Percentiles rank a stretch among this genome's conserved stretches.
Evolutionary conservation across 108 stramenopile species (phyloP).

Genomic region (Parietichytrium sp.): DNA sequence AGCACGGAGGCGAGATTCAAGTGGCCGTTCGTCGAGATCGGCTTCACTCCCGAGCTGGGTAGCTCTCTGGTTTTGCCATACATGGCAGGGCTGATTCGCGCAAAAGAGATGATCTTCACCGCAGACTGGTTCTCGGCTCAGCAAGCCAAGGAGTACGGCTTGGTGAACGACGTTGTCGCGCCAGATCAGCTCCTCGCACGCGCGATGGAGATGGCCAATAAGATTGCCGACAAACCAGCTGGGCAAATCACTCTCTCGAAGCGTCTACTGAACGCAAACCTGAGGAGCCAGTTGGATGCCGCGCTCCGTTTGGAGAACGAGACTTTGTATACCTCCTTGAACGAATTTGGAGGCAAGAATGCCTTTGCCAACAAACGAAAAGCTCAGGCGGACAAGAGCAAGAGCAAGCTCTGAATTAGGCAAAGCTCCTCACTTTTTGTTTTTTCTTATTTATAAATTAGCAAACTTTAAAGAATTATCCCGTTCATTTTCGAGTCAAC

Average conservation of each 20-base stretch:
- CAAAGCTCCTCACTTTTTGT: no score
- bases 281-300: background rate
- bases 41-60: slow-evolving; percentile 34
- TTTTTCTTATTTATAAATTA: no score
- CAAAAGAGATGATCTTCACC: slow-evolving; percentile 20
- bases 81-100: background rate
- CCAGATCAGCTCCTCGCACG: background rate
- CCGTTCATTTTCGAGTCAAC: no score
- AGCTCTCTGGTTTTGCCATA: slow-evolving; percentile 32
- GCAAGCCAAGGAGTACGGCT: background rate
- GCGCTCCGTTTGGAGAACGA: background rate
- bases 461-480: no score
- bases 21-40: slow-evolving; percentile 14
- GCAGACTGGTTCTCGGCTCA: slow-evolving; percentile 14
- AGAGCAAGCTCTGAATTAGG: slow-evolving; percentile 18
- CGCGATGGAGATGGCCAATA: slow-evolving; percentile 27
- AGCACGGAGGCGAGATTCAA: slow-evolving; percentile 29
- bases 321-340: background rate
- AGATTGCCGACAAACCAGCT: background rate
- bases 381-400: background rate
- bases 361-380: background rate
- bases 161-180: slow-evolving; percentile 7
- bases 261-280: background rate
- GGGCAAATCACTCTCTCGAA: background rate
- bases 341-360: background rate